These are phyloP conservation scores for Thinopyrum elongatum DNA, from an alignment of 176 grass and related monocot species.

Conservation along the genomic window DNA sequence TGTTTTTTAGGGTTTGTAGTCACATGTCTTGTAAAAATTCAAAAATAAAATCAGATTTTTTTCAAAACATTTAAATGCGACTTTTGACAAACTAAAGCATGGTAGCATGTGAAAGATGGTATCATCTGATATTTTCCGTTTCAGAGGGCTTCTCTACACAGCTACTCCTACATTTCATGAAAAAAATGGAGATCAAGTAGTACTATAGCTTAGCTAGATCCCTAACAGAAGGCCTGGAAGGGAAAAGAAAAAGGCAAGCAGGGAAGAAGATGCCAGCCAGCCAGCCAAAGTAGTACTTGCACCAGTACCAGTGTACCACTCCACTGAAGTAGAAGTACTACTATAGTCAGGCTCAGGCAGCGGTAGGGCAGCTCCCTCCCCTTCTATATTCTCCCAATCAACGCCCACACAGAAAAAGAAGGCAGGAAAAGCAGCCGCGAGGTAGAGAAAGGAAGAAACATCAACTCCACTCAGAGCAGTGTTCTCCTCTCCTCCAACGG, in stretches of 20 bases:
- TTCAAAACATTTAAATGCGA: too few species aligned
- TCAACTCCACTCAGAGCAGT: background rate
- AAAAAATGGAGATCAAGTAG: too few species aligned
- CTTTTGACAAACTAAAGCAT: too few species aligned
- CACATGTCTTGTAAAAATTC: too few species aligned
- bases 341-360: background rate
- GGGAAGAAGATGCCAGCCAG: constrained; percentile 8
- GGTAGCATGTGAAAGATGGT: too few species aligned
- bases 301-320: constrained; percentile 1
- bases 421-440: constrained; percentile 16
- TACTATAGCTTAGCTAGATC: too few species aligned
- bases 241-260: background rate
- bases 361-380: background rate
- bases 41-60: too few species aligned
- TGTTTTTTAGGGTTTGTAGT: too few species aligned
- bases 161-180: too few species aligned
- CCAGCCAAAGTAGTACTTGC: background rate
- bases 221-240: background rate
- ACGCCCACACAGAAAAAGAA: constrained; percentile 6
- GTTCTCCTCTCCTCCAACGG: background rate
- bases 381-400: constrained; percentile 32
- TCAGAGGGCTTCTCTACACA: too few species aligned
- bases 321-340: background rate
- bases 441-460: background rate
- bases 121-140: too few species aligned